phyloP scores from a whole-genome alignment of 2,329 filamentous ascomycete genomes.

The Cryphonectria carpinicola region DNA sequence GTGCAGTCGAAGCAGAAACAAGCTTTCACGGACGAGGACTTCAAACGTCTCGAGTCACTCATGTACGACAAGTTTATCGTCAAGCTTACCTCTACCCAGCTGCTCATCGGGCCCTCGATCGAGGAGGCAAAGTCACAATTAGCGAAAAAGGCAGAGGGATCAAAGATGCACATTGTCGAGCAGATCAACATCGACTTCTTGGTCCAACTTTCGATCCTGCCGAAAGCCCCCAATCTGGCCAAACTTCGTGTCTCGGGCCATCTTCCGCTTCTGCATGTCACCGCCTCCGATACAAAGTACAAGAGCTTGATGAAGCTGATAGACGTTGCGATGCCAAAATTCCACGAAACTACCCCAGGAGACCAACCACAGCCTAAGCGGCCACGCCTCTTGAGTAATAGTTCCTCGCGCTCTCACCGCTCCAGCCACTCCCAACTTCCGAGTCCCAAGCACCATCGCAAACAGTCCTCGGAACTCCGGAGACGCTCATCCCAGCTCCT shows the following conservation, averaged over 20 bases:
- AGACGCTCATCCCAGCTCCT: constrained; percentile 71
- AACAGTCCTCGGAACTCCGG: constrained; percentile 50
- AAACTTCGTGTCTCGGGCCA: constrained; percentile 91
- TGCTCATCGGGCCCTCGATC: constrained; percentile 92
- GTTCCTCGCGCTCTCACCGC: constrained; percentile 41
- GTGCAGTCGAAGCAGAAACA: constrained; percentile 90
- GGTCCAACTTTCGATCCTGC: constrained; percentile 95
- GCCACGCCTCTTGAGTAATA: constrained; percentile 50
- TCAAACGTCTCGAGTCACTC: constrained; percentile 81
- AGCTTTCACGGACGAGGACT: constrained; percentile 86
- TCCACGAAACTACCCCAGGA: constrained; percentile 55
- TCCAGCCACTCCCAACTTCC: constrained; percentile 32
- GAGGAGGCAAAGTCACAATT: constrained; percentile 87
- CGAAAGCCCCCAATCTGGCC: constrained; percentile 90
- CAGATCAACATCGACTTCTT: constrained; percentile 97
- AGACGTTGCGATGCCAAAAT: constrained; percentile 89
- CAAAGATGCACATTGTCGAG: constrained; percentile 87
- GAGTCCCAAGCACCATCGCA: constrained; percentile 35
- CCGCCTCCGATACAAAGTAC: constrained; percentile 93
- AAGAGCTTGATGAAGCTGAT: constrained; percentile 96
- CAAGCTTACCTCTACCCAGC: constrained; percentile 91
- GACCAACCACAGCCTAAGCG: constrained; percentile 45
- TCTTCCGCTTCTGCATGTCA: constrained; percentile 87
- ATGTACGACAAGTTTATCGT: constrained; percentile 98
- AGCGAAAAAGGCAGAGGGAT: constrained; percentile 65